Percentiles rank a stretch among this genome's conserved stretches.
Evolutionary conservation across 225 moss, liverwort and hornwort species (phyloP).

Genomic region (Neckera pumila): DNA sequence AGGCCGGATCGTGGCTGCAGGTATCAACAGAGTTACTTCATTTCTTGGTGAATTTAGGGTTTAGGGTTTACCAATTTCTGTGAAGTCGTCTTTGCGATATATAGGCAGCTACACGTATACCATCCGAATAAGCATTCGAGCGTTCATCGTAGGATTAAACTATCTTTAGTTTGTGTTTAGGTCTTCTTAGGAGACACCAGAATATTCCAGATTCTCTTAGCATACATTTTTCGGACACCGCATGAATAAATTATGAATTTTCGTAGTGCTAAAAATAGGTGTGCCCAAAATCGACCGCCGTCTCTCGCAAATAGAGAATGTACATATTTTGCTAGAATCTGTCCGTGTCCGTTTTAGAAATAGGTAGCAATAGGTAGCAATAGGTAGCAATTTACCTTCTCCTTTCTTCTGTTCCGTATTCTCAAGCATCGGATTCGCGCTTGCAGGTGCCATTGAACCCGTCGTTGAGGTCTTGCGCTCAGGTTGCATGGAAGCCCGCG

Average conservation of each 20-base stretch:
- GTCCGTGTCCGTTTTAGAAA: not conserved
- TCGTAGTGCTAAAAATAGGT: too few relatives aligned
- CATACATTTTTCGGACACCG: not conserved
- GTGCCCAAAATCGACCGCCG: not conserved
- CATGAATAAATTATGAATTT: not conserved
- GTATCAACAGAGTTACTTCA: not conserved
- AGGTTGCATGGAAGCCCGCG: constrained; percentile 72
- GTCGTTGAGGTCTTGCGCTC: constrained; percentile 63
- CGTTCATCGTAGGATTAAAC: not conserved
- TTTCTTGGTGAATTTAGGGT: not conserved
- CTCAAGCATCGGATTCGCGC: not conserved
- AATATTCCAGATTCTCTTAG: not conserved
- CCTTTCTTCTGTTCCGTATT: not conserved
- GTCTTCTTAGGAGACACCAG: not conserved
- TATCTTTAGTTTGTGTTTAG: too few relatives aligned
- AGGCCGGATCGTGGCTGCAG: constrained; percentile 54
- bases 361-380: not conserved
- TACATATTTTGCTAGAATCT: not conserved
- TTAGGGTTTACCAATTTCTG: not conserved
- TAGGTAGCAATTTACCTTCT: not conserved
- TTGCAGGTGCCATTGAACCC: constrained; percentile 62
- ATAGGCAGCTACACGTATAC: not conserved
- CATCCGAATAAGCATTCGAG: not conserved
- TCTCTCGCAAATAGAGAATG: not conserved
- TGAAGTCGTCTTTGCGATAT: not conserved